Evolutionary conservation across 2,329 filamentous ascomycete species (phyloP), one percentile per base, ranked within the genome.

Genomic region (Verticillium zaregamsianum): DNA sequence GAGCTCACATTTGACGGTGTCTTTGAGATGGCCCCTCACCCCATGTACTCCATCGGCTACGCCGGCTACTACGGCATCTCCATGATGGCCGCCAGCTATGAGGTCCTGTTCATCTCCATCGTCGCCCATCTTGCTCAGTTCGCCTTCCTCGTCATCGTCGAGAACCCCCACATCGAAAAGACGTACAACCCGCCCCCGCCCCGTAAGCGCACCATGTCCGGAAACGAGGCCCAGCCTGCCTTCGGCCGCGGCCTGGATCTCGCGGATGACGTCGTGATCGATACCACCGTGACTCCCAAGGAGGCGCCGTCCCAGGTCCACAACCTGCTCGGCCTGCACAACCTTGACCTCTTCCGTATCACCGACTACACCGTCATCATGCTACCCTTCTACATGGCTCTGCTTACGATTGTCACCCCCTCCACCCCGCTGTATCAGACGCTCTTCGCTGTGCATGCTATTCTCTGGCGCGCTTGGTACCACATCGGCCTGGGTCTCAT

Each of bases 1-100:
- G 92, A 97, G 72, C 82, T 99, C 74, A 98, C 93, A 58, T 99
- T 99, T 75, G 95, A 99, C 73, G 95, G 95, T 61, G 95, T 99
- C 65, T 99, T 98, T 74, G 95, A 99, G 79, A 96, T 99, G 89
- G 95, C 95, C 23, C 95, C 95, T 35, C 95, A 98, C 74, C 94
- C 94, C 66, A 98, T 98, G 94, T 98, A 98, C 79, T 97, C 93
- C 61, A 94, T 98, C 70, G 95, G 95, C 45, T 99, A 99, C 76
- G 93, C 92, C 59, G 95, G 95, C 56, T 99, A 96, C 80, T 99
- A 99, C 74, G 95, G 95, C 68, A 97, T 98, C 72, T 97, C 94
- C 63, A 89, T 97, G 80, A 96, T 99, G 90, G 93, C 93, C 56
- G 94, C 94, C 65, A 99, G 95, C 81, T 98, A 98, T 78, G 93